These are phyloP conservation scores for Xylaria flabelliformis DNA, from an alignment of 495 filamentous ascomycete species.

Conservation along the genomic window DNA sequence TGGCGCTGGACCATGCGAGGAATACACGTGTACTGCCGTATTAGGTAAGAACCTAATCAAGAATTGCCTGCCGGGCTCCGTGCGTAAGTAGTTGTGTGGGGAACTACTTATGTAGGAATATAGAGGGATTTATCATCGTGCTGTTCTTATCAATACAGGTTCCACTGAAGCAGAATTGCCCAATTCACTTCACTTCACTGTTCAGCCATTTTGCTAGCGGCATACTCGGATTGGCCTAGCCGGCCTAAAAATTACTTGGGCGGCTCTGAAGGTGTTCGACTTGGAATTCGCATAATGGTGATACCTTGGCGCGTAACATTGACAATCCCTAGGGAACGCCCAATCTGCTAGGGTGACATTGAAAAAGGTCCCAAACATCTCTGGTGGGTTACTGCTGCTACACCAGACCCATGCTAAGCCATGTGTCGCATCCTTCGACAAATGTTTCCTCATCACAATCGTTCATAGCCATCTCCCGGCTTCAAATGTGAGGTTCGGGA, in stretches of 20 bases:
- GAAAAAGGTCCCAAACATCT: constrained; percentile 28
- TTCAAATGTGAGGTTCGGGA: neutral
- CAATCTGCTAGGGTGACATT: constrained; percentile 22
- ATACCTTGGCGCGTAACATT: constrained; percentile 1
- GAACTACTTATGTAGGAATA: neutral
- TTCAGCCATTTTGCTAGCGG: neutral
- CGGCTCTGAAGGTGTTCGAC: neutral
- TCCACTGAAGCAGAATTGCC: neutral
- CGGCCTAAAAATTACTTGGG: neutral
- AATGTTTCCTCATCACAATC: neutral
- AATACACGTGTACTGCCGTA: constrained; percentile 21
- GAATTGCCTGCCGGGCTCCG: constrained; percentile 22
- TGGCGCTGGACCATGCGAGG: neutral
- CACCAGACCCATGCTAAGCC: constrained; percentile 22
- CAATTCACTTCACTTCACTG: neutral
- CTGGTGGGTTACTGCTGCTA: constrained; percentile 18
- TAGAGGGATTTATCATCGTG: constrained; percentile 2
- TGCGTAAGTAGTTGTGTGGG: neutral
- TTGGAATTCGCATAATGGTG: neutral
- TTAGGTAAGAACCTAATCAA: constrained; percentile 29
- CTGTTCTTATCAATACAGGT: neutral
- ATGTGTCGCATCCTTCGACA: constrained; percentile 24
- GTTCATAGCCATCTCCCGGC: neutral
- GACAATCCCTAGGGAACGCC: neutral
- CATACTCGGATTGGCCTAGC: neutral